Percentiles rank a stretch among this genome's conserved stretches.
phyloP scores from a whole-genome alignment of 768 basidiomycete genomes.

The Phanerochaete carnosa region DNA sequence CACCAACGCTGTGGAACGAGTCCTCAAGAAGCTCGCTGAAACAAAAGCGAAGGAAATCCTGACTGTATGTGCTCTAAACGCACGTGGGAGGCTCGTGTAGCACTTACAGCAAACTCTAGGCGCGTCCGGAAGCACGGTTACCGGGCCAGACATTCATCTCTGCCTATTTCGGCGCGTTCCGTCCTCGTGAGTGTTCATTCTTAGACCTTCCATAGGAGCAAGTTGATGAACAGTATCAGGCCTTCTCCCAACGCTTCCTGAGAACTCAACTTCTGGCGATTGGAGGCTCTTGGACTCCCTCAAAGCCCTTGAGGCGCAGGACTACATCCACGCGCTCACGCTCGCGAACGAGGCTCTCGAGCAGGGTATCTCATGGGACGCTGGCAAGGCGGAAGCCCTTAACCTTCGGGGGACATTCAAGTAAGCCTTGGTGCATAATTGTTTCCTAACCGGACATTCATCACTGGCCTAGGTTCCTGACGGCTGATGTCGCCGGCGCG shows the following conservation, averaged over 20 bases:
- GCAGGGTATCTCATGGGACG: conserved; percentile 77
- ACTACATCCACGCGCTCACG: conserved; percentile 79
- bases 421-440: conserved; percentile 36
- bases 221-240: conserved; percentile 35
- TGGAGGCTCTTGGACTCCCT: conserved; percentile 76
- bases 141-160: conserved; percentile 91
- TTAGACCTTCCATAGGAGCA: too few species aligned
- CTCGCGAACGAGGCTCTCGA: conserved; percentile 83
- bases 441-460: neutral
- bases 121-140: conserved; percentile 68
- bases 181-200: conserved; percentile 59
- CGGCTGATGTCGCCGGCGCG: conserved; percentile 77
- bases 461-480: conserved; percentile 66
- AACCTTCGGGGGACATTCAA: conserved; percentile 97
- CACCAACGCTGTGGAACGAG: conserved; percentile 83
- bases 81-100: neutral
- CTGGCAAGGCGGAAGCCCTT: conserved; percentile 79
- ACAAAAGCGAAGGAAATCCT: conserved; percentile 74
- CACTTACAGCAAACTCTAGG: conserved; percentile 30
- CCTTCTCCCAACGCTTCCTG: conserved; percentile 68
- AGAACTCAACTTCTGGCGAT: conserved; percentile 75
- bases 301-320: conserved; percentile 78
- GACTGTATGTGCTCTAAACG: conserved; percentile 37
- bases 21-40: conserved; percentile 77
- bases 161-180: conserved; percentile 96